Evolutionary conservation across 2,329 filamentous ascomycete genomes (phyloP).

Genomic region (Ophiocordyceps robertsii): DNA sequence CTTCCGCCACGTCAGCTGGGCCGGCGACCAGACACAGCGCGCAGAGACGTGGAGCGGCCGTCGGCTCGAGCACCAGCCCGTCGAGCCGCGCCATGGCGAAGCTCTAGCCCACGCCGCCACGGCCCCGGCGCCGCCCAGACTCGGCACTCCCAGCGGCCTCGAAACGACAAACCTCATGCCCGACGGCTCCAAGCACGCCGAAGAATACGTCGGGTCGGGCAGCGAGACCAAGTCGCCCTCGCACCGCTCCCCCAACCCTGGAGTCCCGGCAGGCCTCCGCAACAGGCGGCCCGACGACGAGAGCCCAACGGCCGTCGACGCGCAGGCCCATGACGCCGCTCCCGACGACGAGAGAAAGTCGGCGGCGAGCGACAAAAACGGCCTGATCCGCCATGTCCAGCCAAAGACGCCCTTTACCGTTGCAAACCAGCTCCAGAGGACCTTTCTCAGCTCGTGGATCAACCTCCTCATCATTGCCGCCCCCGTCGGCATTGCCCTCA

Average conservation of each 20-base stretch:
- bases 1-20: slow-evolving; percentile 28
- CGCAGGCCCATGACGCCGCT: slow-evolving; percentile 12
- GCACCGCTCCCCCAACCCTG: slow-evolving; percentile 6
- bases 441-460: slow-evolving; percentile 72
- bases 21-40: slow-evolving; percentile 11
- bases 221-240: slow-evolving; percentile 8
- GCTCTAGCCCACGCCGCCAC: slow-evolving; percentile 20
- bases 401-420: slow-evolving; percentile 44
- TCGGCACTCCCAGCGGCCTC: background rate
- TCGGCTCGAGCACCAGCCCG: slow-evolving; percentile 17
- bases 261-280: slow-evolving; percentile 10
- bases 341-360: slow-evolving; percentile 13
- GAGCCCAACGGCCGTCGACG: slow-evolving; percentile 5
- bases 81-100: slow-evolving; percentile 2
- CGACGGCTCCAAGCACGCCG: slow-evolving; percentile 6
- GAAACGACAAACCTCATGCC: background rate
- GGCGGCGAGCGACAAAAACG: slow-evolving; percentile 21
- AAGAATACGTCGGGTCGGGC: slow-evolving; percentile 5
- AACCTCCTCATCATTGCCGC: slow-evolving; percentile 70
- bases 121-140: slow-evolving; percentile 10
- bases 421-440: slow-evolving; percentile 56
- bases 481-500: slow-evolving; percentile 65
- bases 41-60: slow-evolving; percentile 21
- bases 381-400: slow-evolving; percentile 30
- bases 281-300: slow-evolving; percentile 18